Evolutionary conservation across 169 alveolate genomes (phyloP).

Genomic region (Amoebophrya sp.): DNA sequence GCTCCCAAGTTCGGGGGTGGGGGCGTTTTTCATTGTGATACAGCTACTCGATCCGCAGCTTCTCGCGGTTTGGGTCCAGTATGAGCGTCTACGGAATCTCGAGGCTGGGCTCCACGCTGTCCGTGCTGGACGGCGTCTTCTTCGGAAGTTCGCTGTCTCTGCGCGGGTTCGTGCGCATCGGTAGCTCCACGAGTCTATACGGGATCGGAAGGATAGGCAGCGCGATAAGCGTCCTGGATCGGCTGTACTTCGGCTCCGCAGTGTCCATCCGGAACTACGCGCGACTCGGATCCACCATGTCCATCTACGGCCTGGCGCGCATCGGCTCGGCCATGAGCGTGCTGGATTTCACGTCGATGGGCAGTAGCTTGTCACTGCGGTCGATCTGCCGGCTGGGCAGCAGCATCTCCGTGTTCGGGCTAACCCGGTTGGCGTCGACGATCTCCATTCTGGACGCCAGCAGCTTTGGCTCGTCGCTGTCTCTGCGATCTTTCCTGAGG

Average conservation of each 20-base stretch:
- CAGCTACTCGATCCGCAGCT: neutral
- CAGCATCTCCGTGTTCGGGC: neutral
- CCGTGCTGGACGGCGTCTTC: neutral
- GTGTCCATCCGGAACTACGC: neutral
- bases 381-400: neutral
- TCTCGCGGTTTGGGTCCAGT: neutral
- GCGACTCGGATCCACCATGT: neutral
- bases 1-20: too few species aligned
- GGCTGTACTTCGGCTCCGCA: neutral
- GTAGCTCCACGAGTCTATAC: neutral
- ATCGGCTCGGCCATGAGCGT: neutral
- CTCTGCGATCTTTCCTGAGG: neutral
- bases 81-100: neutral
- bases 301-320: conserved; percentile 25
- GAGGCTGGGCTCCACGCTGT: neutral
- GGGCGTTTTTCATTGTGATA: too few species aligned
- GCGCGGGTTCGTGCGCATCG: neutral
- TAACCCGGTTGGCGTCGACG: neutral
- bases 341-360: neutral
- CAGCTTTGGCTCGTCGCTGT: neutral
- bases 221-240: neutral
- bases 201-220: conserved; percentile 12
- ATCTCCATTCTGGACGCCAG: neutral
- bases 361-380: conserved; percentile 4
- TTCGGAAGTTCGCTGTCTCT: conserved; percentile 22